Evolutionary conservation across 2,329 filamentous ascomycete species (phyloP).

Genomic region (Colletotrichum cordylinicola): DNA sequence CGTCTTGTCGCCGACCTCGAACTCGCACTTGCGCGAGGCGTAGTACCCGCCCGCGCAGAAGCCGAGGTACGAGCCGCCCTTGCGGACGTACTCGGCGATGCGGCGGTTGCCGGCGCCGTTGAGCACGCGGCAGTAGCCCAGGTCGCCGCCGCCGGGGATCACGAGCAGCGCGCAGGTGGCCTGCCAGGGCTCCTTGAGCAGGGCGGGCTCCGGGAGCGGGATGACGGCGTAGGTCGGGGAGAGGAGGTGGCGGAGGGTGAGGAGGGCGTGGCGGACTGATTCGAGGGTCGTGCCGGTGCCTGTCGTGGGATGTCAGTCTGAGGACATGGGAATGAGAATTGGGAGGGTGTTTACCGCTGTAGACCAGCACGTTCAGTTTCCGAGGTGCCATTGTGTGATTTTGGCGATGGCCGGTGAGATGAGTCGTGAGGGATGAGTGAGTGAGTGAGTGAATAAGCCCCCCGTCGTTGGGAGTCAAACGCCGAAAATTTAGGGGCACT

Average conservation of each 20-base stretch:
- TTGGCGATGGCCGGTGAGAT: slow-evolving; percentile 1
- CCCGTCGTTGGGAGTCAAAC: neutral
- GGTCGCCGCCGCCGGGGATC: slow-evolving; percentile 91
- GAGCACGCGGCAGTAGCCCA: slow-evolving; percentile 86
- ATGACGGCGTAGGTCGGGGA: slow-evolving; percentile 93
- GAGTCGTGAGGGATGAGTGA: neutral
- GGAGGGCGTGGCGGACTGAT: slow-evolving; percentile 88
- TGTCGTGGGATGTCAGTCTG: slow-evolving; percentile 36
- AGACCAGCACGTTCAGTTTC: slow-evolving; percentile 90
- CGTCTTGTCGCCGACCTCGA: slow-evolving; percentile 76
- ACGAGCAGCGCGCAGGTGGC: slow-evolving; percentile 87
- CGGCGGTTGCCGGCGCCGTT: slow-evolving; percentile 87
- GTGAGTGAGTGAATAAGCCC: neutral
- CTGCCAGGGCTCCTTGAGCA: slow-evolving; percentile 92
- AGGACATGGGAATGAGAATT: slow-evolving; percentile 33
- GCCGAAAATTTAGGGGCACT: slow-evolving; percentile 10
- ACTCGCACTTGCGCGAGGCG: slow-evolving; percentile 81
- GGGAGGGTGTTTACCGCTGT: slow-evolving; percentile 68
- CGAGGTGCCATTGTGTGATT: slow-evolving; percentile 62
- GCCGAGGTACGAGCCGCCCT: slow-evolving; percentile 85
- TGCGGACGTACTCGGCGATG: slow-evolving; percentile 85
- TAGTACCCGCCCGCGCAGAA: slow-evolving; percentile 97
- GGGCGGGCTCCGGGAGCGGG: slow-evolving; percentile 76
- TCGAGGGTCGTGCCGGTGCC: slow-evolving; percentile 86
- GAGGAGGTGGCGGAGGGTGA: slow-evolving; percentile 83